Evolutionary conservation across 1,284 basidiomycete species (phyloP), one percentile per base, ranked within the genome.

Genomic region (Mycena sp.): DNA sequence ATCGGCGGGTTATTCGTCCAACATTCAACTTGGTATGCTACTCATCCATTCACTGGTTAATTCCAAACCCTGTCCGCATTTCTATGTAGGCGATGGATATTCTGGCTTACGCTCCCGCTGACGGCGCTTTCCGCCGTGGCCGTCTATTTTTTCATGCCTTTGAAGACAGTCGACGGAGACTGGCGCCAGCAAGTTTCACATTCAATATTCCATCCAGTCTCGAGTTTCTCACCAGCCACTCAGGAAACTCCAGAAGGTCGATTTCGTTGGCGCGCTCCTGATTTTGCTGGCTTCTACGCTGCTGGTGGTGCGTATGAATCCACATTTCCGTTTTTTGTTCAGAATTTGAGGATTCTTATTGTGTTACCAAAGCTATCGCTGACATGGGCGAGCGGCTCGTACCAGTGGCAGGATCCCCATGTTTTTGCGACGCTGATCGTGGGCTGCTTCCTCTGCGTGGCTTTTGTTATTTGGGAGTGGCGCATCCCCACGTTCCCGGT

Each of bases 71-170:
- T 50, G 3, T n/a, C n/a, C n/a, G n/a, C n/a, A 25, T 12, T 5
- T 14, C 9, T 7, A 30, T 11, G 10, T 29, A 70, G 70, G 70
- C 64, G 69, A 17, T 71, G 69, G 69, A 68, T 71, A 51, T 71
- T 71, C 35, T 63, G 69, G 35, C 38, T 68, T 1, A 58, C 58
- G 11, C 32, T 67, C 14, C 69, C 69, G 1, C 37, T 68, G 9
- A 67, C 66, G 2, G 66, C 53, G 1, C 11, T 56, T 9, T 67
- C 68, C 53, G 65, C 69, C 3, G 21, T 56, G 19, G 52, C 64
- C 2, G 68, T 67, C n/a, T 64, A 54, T 32, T 66, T 67, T 37
- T 71, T 69, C 49, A 71, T 71, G 69, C 69, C 69, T 40, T 53
- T 71, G 17, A 69, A 69, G 46, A 54, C 61, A 1, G 63, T 64